Evolutionary conservation across 306 rosid genomes (phyloP).

Genomic region (Cicer yamashitae): DNA sequence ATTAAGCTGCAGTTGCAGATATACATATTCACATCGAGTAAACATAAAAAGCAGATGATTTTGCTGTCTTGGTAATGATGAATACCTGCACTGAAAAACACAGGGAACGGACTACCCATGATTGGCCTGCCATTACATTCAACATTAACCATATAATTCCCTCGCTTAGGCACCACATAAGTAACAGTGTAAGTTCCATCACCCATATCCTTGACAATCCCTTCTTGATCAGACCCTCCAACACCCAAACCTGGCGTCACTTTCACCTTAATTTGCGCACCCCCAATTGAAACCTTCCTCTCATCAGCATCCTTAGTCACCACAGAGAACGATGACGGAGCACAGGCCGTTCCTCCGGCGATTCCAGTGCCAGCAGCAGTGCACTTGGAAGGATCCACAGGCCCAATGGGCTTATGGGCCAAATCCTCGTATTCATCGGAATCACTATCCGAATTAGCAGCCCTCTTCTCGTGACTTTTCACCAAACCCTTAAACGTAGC

Average conservation of each 20-base stretch:
- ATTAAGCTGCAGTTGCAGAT: neutral
- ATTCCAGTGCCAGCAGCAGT: conserved; percentile 89
- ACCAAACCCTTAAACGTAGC: conserved; percentile 90
- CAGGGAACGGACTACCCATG: conserved; percentile 98
- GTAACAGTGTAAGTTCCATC: conserved; percentile 91
- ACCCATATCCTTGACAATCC: conserved; percentile 92
- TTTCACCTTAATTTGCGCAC: conserved; percentile 76
- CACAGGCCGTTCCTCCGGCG: conserved; percentile 89
- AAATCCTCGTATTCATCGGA: conserved; percentile 84
- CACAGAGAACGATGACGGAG: conserved; percentile 76
- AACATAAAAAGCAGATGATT: conserved; percentile 17
- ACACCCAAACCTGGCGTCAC: conserved; percentile 88
- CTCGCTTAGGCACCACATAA: conserved; percentile 94
- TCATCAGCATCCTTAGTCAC: conserved; percentile 89
- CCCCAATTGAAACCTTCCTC: conserved; percentile 77
- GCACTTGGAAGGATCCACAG: conserved; percentile 84
- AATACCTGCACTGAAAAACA: conserved; percentile 98
- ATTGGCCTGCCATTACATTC: conserved; percentile 93
- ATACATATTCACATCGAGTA: neutral
- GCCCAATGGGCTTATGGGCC: conserved; percentile 84
- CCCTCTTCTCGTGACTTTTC: conserved; percentile 57
- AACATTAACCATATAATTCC: conserved; percentile 92
- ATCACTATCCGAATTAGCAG: conserved; percentile 79
- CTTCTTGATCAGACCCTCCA: conserved; percentile 96
- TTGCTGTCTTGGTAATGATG: neutral